Evolutionary conservation across 2,329 filamentous ascomycete genomes (phyloP), one percentile per base, ranked within the genome.

Genomic region (Simplicillium aogashimaense): DNA sequence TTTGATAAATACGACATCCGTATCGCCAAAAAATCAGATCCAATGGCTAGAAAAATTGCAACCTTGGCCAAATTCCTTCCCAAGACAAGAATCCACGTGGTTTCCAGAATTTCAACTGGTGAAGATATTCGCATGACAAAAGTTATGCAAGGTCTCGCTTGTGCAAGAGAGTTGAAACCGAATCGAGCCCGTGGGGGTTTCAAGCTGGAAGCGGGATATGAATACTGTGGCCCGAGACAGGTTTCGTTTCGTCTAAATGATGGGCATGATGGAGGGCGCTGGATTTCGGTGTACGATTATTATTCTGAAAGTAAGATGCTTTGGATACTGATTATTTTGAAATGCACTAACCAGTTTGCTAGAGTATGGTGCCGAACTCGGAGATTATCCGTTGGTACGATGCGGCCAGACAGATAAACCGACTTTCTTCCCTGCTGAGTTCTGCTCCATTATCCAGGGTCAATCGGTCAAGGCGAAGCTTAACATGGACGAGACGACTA

Each of bases 381-480:
- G 67, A 12, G 50, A 65, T 2, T 57, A 71, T 4, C 81, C 83
- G 0, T 66, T 86, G 1, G 57, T 89, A 46, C 87, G 89, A 51
- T 66, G 82, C 10, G 83, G 83, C 2, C 75, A 59, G 10, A 50
- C 53, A 1, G 58, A 64, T 1, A 72, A 70, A 10, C 80, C 83
- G 0, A 67, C 66, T 1, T 86, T 83, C 48, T 59, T 85, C 30
- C 83, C 84, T 0, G 72, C 76, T 0, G 82, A 89, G 54, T 63
- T 79, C 6, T 79, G 83, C 45, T 57, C 64, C 4, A 70, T 92
- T 3, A 53, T 77, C 8, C 67, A 74, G 1, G 83, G 83, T 0
- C 85, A 92, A 52, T 58, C 72, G 0, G 68, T 78, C 16, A 75
- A 72, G 31, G 62, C 71, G 4, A 78, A 79, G 50, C 65, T 89